Evolutionary conservation across 371 early-diverging fungal genomes (phyloP).

Genomic region (Fennellomyces sp.): DNA sequence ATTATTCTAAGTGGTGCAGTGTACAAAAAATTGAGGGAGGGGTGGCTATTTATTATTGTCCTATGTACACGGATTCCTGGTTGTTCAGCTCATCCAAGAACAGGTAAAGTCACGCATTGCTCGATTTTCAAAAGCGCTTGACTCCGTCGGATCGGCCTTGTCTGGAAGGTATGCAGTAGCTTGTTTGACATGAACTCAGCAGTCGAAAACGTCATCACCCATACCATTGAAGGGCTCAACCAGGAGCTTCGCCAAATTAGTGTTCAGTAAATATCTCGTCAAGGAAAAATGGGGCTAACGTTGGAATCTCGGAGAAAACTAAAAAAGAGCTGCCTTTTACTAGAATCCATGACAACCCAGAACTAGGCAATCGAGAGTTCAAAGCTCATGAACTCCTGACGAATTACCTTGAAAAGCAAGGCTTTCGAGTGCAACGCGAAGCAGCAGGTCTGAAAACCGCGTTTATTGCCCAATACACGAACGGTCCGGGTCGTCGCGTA

Average conservation of each 20-base stretch:
- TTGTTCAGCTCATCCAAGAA: too few relatives aligned
- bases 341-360: constrained; percentile 69
- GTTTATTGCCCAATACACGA: constrained; percentile 61
- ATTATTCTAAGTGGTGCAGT: too few relatives aligned
- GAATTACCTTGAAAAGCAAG: constrained; percentile 55
- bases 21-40: too few relatives aligned
- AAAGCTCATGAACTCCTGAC: constrained; percentile 56
- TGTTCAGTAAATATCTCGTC: constrained; percentile 35
- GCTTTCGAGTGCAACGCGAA: constrained; percentile 53
- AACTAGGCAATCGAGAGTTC: constrained; percentile 60
- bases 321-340: too few relatives aligned
- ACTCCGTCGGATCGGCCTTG: too few relatives aligned
- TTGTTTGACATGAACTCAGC: not conserved
- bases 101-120: too few relatives aligned
- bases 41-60: too few relatives aligned
- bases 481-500: constrained; percentile 44
- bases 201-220: constrained; percentile 28
- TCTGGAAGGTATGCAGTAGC: too few relatives aligned
- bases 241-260: constrained; percentile 54
- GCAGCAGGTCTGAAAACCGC: constrained; percentile 64
- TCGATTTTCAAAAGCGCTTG: too few relatives aligned
- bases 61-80: too few relatives aligned
- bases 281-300: too few relatives aligned
- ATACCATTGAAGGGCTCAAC: constrained; percentile 46
- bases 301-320: constrained; percentile 1